Percentiles rank a stretch among this genome's conserved stretches.
Evolutionary conservation across 2,329 filamentous ascomycete species (phyloP).

Genomic region (Lecanoromycetidae sp.): DNA sequence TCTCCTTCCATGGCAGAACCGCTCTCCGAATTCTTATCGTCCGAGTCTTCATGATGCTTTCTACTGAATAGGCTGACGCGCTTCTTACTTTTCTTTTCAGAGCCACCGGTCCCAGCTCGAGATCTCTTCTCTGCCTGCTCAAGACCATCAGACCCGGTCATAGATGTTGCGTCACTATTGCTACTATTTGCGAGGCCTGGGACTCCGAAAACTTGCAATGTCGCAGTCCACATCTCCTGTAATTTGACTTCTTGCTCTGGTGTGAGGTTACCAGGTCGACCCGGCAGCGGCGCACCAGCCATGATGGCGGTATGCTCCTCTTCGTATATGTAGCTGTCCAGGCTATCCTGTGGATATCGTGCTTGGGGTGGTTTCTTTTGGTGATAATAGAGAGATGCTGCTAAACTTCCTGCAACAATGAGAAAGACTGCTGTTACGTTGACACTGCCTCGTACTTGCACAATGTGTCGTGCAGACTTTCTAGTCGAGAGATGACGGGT

Average conservation of each 20-base stretch:
- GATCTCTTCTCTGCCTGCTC: conserved; percentile 3
- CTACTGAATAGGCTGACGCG: conserved; percentile 57
- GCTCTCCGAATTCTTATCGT: conserved; percentile 30
- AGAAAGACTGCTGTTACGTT: not conserved
- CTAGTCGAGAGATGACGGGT: too few species aligned
- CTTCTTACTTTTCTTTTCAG: conserved; percentile 59
- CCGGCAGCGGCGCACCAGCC: conserved; percentile 41
- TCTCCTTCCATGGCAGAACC: conserved; percentile 44
- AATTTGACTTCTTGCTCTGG: conserved; percentile 78
- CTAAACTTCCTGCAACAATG: not conserved
- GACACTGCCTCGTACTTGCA: conserved; percentile 1
- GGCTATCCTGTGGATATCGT: not conserved
- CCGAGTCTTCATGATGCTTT: conserved; percentile 43
- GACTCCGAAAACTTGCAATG: conserved; percentile 65
- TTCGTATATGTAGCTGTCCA: not conserved
- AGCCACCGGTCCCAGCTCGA: conserved; percentile 16
- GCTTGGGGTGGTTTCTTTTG: conserved; percentile 1
- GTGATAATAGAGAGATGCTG: not conserved
- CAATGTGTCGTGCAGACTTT: too few species aligned
- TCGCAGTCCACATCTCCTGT: conserved; percentile 68
- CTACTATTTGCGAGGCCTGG: conserved; percentile 19
- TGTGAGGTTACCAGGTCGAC: conserved; percentile 78
- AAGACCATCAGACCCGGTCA: conserved; percentile 10
- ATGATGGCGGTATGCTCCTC: conserved; percentile 23
- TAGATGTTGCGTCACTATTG: conserved; percentile 20